Base-by-base conservation (phyloP, 1,139 yeast species). In the Yamadazyma atlantica region DNA sequence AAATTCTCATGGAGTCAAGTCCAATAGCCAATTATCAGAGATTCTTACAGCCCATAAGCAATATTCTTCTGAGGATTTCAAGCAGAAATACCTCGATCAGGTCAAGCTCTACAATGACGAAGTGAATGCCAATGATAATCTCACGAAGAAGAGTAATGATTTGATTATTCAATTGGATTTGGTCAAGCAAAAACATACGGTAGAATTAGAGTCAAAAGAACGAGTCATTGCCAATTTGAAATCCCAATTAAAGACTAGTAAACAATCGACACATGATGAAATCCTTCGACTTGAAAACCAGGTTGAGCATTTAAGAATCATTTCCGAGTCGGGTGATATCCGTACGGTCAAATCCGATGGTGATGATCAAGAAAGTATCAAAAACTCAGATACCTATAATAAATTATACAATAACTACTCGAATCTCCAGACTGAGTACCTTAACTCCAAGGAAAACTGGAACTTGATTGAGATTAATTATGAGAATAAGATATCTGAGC, bases 381-480 rank as follows among this genome's bases (percentile, higher is more conserved):
- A 15, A 16, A 35, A 28, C 26, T 14, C 37, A 34, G 53, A 37
- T 34, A 51, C 30, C 13, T 38, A 40, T 18, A 38, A 34, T 53
- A 42, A 43, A 46, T 51, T 41, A 62, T 59, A 64, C 4, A 60
- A 58, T 15, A 53, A 61, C 42, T 73, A 68, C 43, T 85, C 80
- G 38, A 66, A 72, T 12, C 55, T 85, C 18, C 90, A 84, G 50
- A 68, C 76, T 9, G 89, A 83, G 50, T 83, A 82, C 52, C 66
- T 81, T 6, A 72, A 80, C 16, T 84, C 89, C 0, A 77, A 77
- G 37, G 81, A 77, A 39, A 80, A 78, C 51, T 84, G 89, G 88
- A 73, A 77, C 36, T 64, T 73, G 11, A 73, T 81, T 27, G 90
- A 85, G 51, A 62, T 76, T 21, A 69, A 72, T 25, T 58, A 83